Conservation (phyloP, 257 asterid species). For the Solanum acaule region DNA sequence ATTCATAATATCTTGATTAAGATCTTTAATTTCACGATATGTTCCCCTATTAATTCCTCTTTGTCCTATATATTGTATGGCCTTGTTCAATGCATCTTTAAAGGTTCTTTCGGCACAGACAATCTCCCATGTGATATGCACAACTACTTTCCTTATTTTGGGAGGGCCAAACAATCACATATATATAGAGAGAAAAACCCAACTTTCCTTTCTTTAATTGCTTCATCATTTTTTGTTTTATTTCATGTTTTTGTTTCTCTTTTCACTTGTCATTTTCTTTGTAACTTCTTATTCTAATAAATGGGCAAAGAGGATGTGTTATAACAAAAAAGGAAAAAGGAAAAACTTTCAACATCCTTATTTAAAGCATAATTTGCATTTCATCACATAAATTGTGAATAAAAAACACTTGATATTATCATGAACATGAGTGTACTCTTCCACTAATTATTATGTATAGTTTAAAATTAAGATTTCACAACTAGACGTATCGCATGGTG, state of each 20-base stretch:
- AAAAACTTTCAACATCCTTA: not conserved
- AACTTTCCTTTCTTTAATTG: not conserved
- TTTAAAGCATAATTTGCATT: not conserved
- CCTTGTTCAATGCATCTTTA: not conserved
- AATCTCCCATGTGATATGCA: not conserved
- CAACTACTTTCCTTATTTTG: constrained; percentile 2
- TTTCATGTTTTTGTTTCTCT: not conserved
- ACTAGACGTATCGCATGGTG: no score
- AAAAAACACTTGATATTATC: not conserved
- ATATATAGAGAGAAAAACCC: not conserved
- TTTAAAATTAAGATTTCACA: not conserved
- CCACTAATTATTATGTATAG: not conserved
- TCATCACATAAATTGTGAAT: not conserved
- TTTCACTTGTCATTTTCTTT: not conserved
- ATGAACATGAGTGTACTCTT: not conserved
- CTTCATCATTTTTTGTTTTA: not conserved
- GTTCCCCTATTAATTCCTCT: not conserved
- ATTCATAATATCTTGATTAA: not conserved
- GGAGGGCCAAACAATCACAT: not conserved
- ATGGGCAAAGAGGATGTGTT: not conserved
- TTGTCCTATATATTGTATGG: not conserved
- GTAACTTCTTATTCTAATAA: not conserved
- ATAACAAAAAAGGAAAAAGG: not conserved
- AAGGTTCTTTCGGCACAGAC: not conserved
- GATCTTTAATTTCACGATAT: not conserved